Conservation (phyloP, 495 filamentous ascomycete species). For the Penicillium coffeae region DNA sequence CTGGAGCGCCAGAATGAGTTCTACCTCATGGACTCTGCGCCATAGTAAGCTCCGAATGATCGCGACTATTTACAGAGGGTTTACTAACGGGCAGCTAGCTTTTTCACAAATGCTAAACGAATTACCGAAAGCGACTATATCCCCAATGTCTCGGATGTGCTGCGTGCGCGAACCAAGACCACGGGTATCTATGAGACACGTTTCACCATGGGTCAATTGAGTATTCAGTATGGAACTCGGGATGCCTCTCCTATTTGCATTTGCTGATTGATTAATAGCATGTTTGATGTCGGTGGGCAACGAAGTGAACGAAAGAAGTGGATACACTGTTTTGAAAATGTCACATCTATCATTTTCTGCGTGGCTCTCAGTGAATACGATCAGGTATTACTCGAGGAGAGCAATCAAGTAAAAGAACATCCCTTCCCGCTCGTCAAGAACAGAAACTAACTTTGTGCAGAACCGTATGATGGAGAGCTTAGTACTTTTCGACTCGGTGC, state of each 20-base stretch:
- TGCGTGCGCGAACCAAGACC: conserved; percentile 96
- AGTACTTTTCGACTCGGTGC: conserved; percentile 96
- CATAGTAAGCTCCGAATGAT: conserved; percentile 66
- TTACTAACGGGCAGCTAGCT: conserved; percentile 51
- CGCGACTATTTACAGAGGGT: too few species aligned
- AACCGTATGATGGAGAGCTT: conserved; percentile 99
- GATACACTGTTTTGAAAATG: conserved; percentile 99
- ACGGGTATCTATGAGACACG: conserved; percentile 98
- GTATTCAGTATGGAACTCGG: conserved; percentile 76
- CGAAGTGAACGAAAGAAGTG: conserved; percentile 97
- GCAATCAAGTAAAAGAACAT: conserved; percentile 68
- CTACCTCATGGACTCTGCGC: conserved; percentile 98
- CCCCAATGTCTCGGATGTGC: conserved; percentile 86
- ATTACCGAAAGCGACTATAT: conserved; percentile 85
- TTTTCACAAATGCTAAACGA: conserved; percentile 87
- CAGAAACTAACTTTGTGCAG: conserved; percentile 36
- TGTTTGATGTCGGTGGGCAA: conserved; percentile 99
- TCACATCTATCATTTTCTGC: conserved; percentile 99
- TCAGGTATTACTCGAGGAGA: conserved; percentile 93
- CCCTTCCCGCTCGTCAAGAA: neutral
- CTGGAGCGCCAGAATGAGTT: conserved; percentile 97
- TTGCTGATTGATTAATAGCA: conserved; percentile 52
- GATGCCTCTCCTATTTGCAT: neutral
- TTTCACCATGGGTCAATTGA: conserved; percentile 96
- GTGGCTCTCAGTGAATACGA: conserved; percentile 98